Evolutionary conservation across 441 rosid species (phyloP).

Genomic region (Mallotus japonicus): DNA sequence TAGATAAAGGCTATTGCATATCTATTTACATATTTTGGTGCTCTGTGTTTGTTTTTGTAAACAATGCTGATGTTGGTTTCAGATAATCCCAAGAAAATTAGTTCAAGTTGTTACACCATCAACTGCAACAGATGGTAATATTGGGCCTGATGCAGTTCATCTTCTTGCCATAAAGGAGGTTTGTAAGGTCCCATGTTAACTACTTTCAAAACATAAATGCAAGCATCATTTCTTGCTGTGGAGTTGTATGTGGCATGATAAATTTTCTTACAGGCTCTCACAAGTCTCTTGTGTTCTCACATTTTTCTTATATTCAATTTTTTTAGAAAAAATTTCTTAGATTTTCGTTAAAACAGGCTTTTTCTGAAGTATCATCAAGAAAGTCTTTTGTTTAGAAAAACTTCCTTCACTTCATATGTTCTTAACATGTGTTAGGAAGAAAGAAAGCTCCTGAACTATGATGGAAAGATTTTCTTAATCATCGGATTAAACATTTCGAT

Average conservation of each 20-base stretch:
- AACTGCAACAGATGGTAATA: conserved; percentile 60
- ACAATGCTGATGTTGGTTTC: conserved; percentile 27
- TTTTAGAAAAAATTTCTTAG: not conserved
- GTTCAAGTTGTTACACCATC: conserved; percentile 83
- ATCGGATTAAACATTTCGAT: not conserved
- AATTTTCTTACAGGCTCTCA: not conserved
- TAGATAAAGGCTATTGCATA: not conserved
- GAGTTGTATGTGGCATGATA: not conserved
- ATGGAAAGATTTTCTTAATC: not conserved
- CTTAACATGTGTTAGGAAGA: not conserved
- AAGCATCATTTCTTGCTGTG: conserved; percentile 5
- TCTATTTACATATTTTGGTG: not conserved
- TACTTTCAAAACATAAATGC: not conserved
- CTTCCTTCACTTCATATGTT: not conserved
- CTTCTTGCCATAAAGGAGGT: conserved; percentile 97
- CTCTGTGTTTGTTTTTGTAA: conserved; percentile 7
- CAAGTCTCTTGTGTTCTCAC: not conserved
- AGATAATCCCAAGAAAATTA: conserved; percentile 82
- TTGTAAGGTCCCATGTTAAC: not conserved
- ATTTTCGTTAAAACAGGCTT: not conserved
- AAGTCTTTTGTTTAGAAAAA: not conserved
- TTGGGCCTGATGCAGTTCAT: conserved; percentile 93
- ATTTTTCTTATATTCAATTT: conserved; percentile 6
- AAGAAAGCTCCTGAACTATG: not conserved
- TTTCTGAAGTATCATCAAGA: not conserved